Evolutionary conservation across 441 rosid genomes (phyloP), one percentile per base, ranked within the genome.

Genomic region (Populus hybrid): DNA sequence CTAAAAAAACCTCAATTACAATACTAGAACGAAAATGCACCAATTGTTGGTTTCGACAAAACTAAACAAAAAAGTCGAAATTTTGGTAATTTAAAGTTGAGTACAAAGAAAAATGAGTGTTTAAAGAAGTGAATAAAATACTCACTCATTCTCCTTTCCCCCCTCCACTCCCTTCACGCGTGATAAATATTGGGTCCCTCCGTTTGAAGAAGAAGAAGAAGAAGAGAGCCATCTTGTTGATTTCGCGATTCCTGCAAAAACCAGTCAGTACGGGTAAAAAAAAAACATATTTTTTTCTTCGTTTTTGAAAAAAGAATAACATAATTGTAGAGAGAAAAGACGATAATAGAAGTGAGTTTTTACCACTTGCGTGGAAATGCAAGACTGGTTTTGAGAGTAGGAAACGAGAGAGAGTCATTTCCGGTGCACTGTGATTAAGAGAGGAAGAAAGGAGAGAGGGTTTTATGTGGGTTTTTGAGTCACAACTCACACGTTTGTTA

Each of bases 381-480:
- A 12, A 9, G 1, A 24, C 63, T 34, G 75, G 77, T 69, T 28
- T 80, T 30, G 68, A 67, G 40, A 64, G 74, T 7, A 76, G 75
- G 28, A 76, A 74, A 67, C 69, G 72, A 42, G 80, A 63, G 26
- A 76, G 35, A 9, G 80, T 40, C 83, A 80, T 80, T 24, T 26
- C 73, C 40, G 7, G 23, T 12, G 61, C 42, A 3, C 46, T 24
- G 36, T 26, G 50, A 7, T 28, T 9, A 30, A 8, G 66, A 24
- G 67, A 30, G 40, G 75, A 18, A 16, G 30, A 7, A 68, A 10
- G 32, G 42, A 42, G 14, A 24, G 26, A 42, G 74, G 79, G 79
- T 18, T 76, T 80, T 73, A 72, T 64, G 36, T 67, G 63, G 79
- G 79, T 35, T 66, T 75, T 70, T 67, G 53, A 9, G 30, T 23